Evolutionary conservation across 2,329 filamentous ascomycete genomes (phyloP).

Genomic region (Alternaria sp.): DNA sequence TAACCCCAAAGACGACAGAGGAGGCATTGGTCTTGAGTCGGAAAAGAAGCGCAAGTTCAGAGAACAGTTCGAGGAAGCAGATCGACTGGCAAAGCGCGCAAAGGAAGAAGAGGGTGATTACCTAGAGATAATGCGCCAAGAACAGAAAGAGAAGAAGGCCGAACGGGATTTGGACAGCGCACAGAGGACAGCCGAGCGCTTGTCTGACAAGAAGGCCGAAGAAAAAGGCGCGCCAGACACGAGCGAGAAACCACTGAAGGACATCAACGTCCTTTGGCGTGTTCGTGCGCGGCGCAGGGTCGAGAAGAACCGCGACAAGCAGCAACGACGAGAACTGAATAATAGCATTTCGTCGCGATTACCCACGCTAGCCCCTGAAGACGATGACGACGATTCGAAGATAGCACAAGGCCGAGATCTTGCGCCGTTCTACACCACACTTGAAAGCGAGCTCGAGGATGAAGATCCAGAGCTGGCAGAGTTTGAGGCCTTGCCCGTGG

Average conservation of each 20-base stretch:
- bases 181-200: constrained; percentile 80
- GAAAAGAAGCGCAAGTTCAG: constrained; percentile 78
- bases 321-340: constrained; percentile 36
- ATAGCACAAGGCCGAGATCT: constrained; percentile 68
- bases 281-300: constrained; percentile 73
- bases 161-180: constrained; percentile 77
- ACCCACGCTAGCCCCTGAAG: constrained; percentile 66
- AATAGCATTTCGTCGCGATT: constrained; percentile 55
- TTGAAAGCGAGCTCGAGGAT: constrained; percentile 74
- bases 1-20: constrained; percentile 77
- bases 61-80: constrained; percentile 45
- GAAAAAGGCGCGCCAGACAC: constrained; percentile 29
- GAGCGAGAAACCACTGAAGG: constrained; percentile 63
- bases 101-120: constrained; percentile 54
- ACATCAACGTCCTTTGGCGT: constrained; percentile 81
- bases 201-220: constrained; percentile 59
- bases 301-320: constrained; percentile 69
- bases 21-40: constrained; percentile 82
- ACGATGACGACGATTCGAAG: constrained; percentile 76
- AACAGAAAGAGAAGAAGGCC: constrained; percentile 48
- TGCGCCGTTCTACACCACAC: constrained; percentile 56
- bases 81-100: constrained; percentile 48
- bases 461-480: constrained; percentile 81
- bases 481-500: constrained; percentile 73
- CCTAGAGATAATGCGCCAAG: constrained; percentile 40